phyloP scores from a whole-genome alignment of 2,329 filamentous ascomycete genomes.

The Pseudocercospora vitis region DNA sequence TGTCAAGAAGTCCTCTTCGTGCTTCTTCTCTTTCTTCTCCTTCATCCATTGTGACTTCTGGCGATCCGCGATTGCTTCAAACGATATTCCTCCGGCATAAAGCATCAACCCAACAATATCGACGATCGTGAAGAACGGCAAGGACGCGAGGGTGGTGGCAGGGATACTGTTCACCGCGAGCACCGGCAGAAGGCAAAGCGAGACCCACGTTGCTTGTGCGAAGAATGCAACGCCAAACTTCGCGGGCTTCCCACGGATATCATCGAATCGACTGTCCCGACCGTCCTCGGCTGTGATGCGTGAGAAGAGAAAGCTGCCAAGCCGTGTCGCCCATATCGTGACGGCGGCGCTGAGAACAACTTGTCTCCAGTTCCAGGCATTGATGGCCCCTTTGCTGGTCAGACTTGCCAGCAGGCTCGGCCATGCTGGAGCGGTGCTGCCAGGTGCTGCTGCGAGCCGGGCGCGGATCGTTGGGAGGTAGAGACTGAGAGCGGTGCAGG shows the following conservation, averaged over 20 bases:
- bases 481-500: constrained; percentile 62
- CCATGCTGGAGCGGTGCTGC: constrained; percentile 45
- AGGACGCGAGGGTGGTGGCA: constrained; percentile 50
- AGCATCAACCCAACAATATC: constrained; percentile 60
- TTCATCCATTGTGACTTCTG: constrained; percentile 64
- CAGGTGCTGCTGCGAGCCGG: constrained; percentile 49
- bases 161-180: constrained; percentile 64
- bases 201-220: constrained; percentile 67
- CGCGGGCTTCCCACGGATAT: constrained; percentile 52
- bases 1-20: constrained; percentile 67
- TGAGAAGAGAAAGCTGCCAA: constrained; percentile 64
- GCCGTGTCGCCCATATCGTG: constrained; percentile 61
- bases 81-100: constrained; percentile 59
- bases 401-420: constrained; percentile 52
- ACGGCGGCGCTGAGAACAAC: constrained; percentile 56
- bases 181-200: constrained; percentile 65
- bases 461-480: constrained; percentile 61
- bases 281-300: constrained; percentile 59
- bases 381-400: constrained; percentile 43
- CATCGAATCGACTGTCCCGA: constrained; percentile 60
- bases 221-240: constrained; percentile 58
- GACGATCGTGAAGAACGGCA: constrained; percentile 52
- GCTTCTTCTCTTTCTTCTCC: constrained; percentile 64
- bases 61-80: constrained; percentile 62
- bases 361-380: constrained; percentile 62